phyloP scores from a whole-genome alignment of 1,139 yeast species.

The Blastobotrys ciferrii region DNA sequence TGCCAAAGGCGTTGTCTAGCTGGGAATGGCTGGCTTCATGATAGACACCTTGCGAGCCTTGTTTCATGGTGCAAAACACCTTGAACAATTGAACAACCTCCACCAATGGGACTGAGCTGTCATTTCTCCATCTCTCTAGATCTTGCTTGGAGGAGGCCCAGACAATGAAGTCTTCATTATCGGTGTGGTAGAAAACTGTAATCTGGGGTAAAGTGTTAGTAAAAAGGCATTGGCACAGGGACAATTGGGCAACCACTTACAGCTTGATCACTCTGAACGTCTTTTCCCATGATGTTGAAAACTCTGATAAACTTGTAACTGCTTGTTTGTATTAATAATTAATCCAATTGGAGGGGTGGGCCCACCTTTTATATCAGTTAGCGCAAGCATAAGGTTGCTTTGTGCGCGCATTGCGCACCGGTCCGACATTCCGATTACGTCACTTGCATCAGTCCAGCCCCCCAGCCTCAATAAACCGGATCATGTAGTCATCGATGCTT shows the following conservation, averaged over 20 bases:
- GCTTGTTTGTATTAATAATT: no score
- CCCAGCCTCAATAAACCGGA: conserved; percentile 65
- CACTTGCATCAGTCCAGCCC: not conserved
- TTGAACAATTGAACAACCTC: conserved; percentile 65
- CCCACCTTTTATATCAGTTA: conserved; percentile 3
- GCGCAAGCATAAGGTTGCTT: not conserved
- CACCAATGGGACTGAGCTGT: conserved; percentile 57
- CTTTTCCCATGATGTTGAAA: not conserved
- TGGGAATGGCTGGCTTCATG: conserved; percentile 72
- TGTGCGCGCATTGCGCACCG: conserved; percentile 8
- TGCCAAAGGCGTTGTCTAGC: conserved; percentile 65
- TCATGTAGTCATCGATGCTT: conserved; percentile 96
- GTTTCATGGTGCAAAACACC: conserved; percentile 52
- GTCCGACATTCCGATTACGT: conserved; percentile 11
- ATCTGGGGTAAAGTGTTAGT: conserved; percentile 7
- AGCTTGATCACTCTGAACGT: conserved; percentile 3
- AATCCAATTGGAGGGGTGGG: not conserved
- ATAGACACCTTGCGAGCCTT: conserved; percentile 69
- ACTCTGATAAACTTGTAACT: no score
- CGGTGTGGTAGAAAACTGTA: conserved; percentile 61
- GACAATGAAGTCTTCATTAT: conserved; percentile 58
- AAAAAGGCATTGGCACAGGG: not conserved
- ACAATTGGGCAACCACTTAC: not conserved
- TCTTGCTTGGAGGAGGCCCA: conserved; percentile 57
- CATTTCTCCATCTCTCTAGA: conserved; percentile 49